These are phyloP conservation scores for Catunica adiposa DNA, from an alignment of 2,329 filamentous ascomycete species.

Conservation along the genomic window DNA sequence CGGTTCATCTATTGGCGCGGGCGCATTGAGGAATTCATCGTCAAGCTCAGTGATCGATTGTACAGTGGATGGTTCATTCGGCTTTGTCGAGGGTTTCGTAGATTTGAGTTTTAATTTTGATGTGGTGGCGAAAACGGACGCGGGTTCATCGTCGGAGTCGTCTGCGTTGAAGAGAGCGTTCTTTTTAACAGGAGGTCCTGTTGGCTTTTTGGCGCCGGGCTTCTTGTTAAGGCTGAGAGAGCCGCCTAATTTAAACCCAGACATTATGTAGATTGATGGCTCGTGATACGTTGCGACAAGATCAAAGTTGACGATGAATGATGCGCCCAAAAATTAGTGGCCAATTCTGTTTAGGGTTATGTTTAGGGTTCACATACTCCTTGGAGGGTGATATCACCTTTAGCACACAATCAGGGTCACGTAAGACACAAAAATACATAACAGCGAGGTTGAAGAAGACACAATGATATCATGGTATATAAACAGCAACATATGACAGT, in stretches of 20 bases:
- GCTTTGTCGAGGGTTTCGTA: neutral
- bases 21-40: constrained; percentile 17
- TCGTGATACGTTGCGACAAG: neutral
- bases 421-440: neutral
- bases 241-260: constrained; percentile 32
- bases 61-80: constrained; percentile 18
- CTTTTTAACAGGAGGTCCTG: constrained; percentile 30
- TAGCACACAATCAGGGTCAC: neutral
- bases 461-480: constrained; percentile 12
- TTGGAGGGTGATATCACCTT: neutral
- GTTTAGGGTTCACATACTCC: too few relatives aligned
- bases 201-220: constrained; percentile 31
- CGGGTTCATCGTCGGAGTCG: constrained; percentile 36
- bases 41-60: constrained; percentile 47
- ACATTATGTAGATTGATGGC: constrained; percentile 23
- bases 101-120: too few relatives aligned
- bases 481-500: constrained; percentile 6
- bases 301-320: too few relatives aligned
- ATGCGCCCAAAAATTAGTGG: neutral
- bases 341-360: neutral
- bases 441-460: neutral
- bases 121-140: constrained; percentile 16
- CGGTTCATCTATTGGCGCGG: constrained; percentile 14
- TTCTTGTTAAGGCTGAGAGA: constrained; percentile 48
- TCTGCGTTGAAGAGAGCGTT: constrained; percentile 44